Evolutionary conservation across 371 early-diverging fungal genomes (phyloP), one percentile per base, ranked within the genome.

Genomic region (Actinomucor elegans): DNA sequence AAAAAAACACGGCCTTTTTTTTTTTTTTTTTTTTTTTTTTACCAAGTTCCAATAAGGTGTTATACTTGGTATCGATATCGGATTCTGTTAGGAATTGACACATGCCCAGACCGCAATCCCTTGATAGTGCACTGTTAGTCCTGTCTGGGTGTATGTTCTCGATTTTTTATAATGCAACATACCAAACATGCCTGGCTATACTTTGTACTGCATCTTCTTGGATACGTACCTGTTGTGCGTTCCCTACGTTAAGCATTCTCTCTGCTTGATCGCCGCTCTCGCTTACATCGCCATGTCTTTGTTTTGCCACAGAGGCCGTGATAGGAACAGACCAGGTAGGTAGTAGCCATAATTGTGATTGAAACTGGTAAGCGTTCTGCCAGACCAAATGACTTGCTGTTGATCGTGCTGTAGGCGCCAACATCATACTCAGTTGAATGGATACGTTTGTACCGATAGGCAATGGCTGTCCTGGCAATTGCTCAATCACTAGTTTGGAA

Each of bases 161-260:
- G n/a, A n/a, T n/a, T n/a, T n/a, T n/a, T n/a, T n/a, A 21, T n/a
- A 1, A n/a, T n/a, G n/a, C n/a, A n/a, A 20, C 48, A 17, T 59
- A 76, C 69, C 79, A 78, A 32, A 78, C 57, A 58, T 78, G 79
- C 26, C 72, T 34, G 7, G 71, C 79, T 24, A 78, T 74, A 10
- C 71, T 75, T 26, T 72, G 59, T 12, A 55, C 56, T 10, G 65
- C 61, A 56, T 71, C 71, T 57, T 78, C 79, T 17, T 64, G 38
- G 12, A 78, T 65, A 8, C 38, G 50, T 5, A 69, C 17, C 2
- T 29, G 4, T 2, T 24, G n/a, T 9, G 43, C 12, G 2, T 37
- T 34, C 14, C 14, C 15, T 1, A 53, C 26, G n/a, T 27, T 23
- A 17, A 64, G 4, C 3, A 43, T 40, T 14, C 69, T 35, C 31